Evolutionary conservation across 2,329 filamentous ascomycete genomes (phyloP), one percentile per base, ranked within the genome.

Genomic region (Pseudogymnoascus sp.): DNA sequence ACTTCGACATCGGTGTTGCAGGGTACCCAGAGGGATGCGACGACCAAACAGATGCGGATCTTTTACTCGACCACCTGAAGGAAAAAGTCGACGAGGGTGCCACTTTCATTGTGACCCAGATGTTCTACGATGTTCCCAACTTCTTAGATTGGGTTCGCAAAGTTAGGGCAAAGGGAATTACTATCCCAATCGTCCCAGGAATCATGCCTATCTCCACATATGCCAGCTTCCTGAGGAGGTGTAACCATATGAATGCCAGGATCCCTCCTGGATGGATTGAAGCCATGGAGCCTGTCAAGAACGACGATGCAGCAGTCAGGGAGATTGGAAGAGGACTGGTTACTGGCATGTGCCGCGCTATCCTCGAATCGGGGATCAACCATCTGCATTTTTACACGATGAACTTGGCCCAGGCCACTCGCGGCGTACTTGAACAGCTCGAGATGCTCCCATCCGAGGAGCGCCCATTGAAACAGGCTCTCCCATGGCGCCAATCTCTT

Each of bases 351-450:
- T 99, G 94, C 75, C 86, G 88, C 64, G 90, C 88, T 76, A 84
- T 99, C 64, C 80, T 97, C 62, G 84, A 86, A 63, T 87, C 86
- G 36, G 94, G 92, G 40, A 68, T 97, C 67, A 82, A 86, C 66
- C 92, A 97, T 73, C 76, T 99, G 67, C 94, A 99, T 76, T 99
- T 99, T 76, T 99, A 99, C 79, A 99, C 94, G 64, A 99, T 99
- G 94, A 99, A 99, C 76, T 82, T 99, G 18, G 93, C 92, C 9
- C 91, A 96, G 74, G 90, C 94, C 59, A 97, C 93, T 1, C 87
- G 89, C 69, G 92, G 97, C 88, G 86, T 99, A 25, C 82, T 99
- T 12, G 92, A 97, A 69, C 92, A 97, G 74, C 81, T 99, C 25
- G 81, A 87, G 61, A 85, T 96, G 75, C 82, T 90, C 59, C 93